phyloP scores from a whole-genome alignment of 495 filamentous ascomycete genomes.

The Glonium stellatum region DNA sequence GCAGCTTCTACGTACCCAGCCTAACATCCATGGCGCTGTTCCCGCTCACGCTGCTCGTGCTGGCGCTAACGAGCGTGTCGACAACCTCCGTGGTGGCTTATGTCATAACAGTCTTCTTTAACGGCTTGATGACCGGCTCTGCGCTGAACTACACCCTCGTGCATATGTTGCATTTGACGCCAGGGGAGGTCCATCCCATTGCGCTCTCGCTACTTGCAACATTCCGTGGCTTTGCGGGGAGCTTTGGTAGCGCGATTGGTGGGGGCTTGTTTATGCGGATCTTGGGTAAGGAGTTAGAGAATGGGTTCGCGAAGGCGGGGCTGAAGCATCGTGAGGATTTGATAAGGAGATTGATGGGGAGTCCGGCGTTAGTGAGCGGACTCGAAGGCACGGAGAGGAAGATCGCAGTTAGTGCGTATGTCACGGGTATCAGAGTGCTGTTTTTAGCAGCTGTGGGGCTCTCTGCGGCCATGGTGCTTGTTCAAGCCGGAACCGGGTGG shows the following conservation, averaged over 20 bases:
- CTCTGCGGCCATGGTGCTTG: slow-evolving; percentile 45
- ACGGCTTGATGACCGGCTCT: slow-evolving; percentile 63
- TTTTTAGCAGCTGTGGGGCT: slow-evolving; percentile 53
- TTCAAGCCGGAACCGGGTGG: slow-evolving; percentile 70
- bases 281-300: slow-evolving; percentile 47
- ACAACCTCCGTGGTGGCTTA: slow-evolving; percentile 43
- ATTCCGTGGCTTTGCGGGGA: slow-evolving; percentile 66
- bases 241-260: slow-evolving; percentile 68
- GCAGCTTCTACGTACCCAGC: slow-evolving; percentile 58
- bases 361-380: slow-evolving; percentile 53
- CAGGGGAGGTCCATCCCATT: slow-evolving; percentile 57
- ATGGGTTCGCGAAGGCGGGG: slow-evolving; percentile 50
- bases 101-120: slow-evolving; percentile 51
- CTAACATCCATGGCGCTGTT: slow-evolving; percentile 51
- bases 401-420: slow-evolving; percentile 59
- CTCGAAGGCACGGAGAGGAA: slow-evolving; percentile 48
- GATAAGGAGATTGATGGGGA: slow-evolving; percentile 58
- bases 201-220: slow-evolving; percentile 63
- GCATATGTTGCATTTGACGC: slow-evolving; percentile 64
- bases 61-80: slow-evolving; percentile 48
- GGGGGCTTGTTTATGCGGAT: slow-evolving; percentile 65
- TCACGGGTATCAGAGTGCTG: slow-evolving; percentile 49
- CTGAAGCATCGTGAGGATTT: slow-evolving; percentile 46
- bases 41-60: slow-evolving; percentile 41
- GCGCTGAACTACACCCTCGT: slow-evolving; percentile 70